phyloP scores from a whole-genome alignment of 345 rosid genomes.

The Moricandia arvensis region DNA sequence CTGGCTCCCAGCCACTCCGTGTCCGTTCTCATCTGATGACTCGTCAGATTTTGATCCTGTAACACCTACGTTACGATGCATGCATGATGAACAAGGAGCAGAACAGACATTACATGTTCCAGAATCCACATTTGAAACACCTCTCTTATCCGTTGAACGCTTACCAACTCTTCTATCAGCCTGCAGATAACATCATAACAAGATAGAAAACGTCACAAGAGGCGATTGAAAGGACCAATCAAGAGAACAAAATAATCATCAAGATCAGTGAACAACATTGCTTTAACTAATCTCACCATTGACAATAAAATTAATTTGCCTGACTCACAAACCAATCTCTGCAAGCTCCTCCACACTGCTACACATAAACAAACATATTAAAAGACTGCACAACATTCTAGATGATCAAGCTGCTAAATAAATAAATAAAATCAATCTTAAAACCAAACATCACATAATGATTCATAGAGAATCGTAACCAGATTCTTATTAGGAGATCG shows the following conservation, averaged over 20 bases:
- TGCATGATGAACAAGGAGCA: conserved; percentile 84
- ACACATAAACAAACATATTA: conserved; percentile 20
- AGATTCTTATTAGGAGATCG: conserved; percentile 3
- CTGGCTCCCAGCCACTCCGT: conserved; percentile 50
- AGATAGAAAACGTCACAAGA: not conserved
- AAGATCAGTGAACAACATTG: not conserved
- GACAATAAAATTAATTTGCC: not conserved
- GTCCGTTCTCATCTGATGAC: conserved; percentile 65
- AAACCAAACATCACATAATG: not conserved
- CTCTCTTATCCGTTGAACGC: conserved; percentile 41
- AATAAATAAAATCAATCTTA: not conserved
- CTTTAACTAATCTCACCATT: conserved; percentile 34
- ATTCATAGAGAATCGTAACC: conserved; percentile 7
- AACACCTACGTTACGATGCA: conserved; percentile 51
- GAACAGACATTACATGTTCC: conserved; percentile 80
- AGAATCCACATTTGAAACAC: conserved; percentile 46
- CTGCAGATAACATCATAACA: conserved; percentile 4
- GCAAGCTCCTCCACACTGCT: conserved; percentile 27
- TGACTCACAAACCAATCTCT: not conserved
- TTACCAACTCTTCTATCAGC: conserved; percentile 29
- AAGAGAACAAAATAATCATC: not conserved
- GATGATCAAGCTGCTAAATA: conserved; percentile 14
- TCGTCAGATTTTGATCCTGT: conserved; percentile 57
- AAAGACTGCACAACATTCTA: conserved; percentile 19
- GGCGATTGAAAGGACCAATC: not conserved